Base-by-base conservation (phyloP, 176 grass and related monocot species). In the Musa acuminata region DNA sequence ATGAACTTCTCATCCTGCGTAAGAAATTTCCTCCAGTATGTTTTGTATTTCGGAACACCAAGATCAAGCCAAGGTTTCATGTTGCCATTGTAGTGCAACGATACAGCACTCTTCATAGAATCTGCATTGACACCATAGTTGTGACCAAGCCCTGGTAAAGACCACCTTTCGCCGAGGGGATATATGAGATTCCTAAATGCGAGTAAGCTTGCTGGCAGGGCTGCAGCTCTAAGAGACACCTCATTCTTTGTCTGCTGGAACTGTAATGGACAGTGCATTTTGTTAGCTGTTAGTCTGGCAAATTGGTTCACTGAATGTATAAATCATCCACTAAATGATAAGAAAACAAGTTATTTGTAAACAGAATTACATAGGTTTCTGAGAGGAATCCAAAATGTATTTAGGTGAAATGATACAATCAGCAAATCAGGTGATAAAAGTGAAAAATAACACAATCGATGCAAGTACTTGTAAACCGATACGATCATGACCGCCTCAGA, bases 41-140 rank as follows among this genome's bases (percentile, higher is more conserved):
- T 83, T 74, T 87, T 92, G 76, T 92, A 96, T 65, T 77, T 72
- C 0, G 83, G 85, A 82, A 96, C 88, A 74, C 89, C 93, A 85
- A 96, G 75, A 59, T 96, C 92, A 78, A 96, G 84, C 92, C 89
- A 96, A 67, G 92, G 92, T 82, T 96, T 96, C 92, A 96, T 96
- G 67, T 96, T 88, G 19, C 93, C 93, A 67, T 92, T 96, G 74
- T 92, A 92, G 79, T 92, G 93, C 80, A 96, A 82, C 58, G 76
- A 78, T 67, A 78, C 72, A 72, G 85, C 76, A 63, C 59, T 86
- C 55, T 49, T 72, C 51, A 75, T 74, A 57, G 48, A 76, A 76
- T 78, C 78, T 23, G 80, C 77, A 70, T 71, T 53, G 27, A 96
- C 84, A 75, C 75, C 85, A 79, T 92, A 96, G 62, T 90, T 82